Evolutionary conservation across 352 stramenopile genomes (phyloP), one percentile per base, ranked within the genome.

Genomic region (Blastocystis sp.): DNA sequence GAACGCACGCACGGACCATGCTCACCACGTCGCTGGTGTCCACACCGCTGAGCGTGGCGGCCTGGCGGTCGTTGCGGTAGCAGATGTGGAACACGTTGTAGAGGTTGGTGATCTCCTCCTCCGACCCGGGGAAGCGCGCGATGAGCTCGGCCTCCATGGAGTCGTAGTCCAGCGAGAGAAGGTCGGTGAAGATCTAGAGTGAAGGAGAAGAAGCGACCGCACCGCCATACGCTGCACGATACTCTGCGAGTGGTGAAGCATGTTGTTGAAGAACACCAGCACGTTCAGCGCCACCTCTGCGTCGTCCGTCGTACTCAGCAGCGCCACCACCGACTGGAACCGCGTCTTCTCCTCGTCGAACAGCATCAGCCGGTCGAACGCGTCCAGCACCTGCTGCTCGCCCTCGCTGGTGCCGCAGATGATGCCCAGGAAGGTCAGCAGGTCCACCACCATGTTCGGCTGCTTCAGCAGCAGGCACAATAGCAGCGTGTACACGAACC

Each of bases 231-330:
- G 52, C 17, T 66, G 45, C 7, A 59, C 52, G 66, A 84, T 84
- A 28, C 53, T 84, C 3, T 61, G 2, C 10, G 52, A 45, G 17
- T 65, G 28, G 21, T 52, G 40, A 67, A 84, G 4, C 38, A 84
- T 21, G n/a, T 69, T 45, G n/a, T 84, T 84, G 21, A 84, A 70
- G 34, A 84, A 84, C 19, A 84, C 74, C 21, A 84, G 60, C 23
- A 84, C 69, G 28, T 65, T 67, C 28, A 59, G 65, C 34, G 45
- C 74, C 19, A 64, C 41, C 9, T 66, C 52, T 3, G 45, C 28
- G 66, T 84, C 74, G 9, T 53, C 19, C 65, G 21, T 43, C 3
- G 56, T 67, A 2, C 61, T 84, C 2, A 84, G 23, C 38, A 84
- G 74, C 59, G 74, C 23, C 10, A 84, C 34, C 0, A 62, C 69